Evolutionary conservation across 2,329 filamentous ascomycete genomes (phyloP).

Genomic region (Xylaria sp.): DNA sequence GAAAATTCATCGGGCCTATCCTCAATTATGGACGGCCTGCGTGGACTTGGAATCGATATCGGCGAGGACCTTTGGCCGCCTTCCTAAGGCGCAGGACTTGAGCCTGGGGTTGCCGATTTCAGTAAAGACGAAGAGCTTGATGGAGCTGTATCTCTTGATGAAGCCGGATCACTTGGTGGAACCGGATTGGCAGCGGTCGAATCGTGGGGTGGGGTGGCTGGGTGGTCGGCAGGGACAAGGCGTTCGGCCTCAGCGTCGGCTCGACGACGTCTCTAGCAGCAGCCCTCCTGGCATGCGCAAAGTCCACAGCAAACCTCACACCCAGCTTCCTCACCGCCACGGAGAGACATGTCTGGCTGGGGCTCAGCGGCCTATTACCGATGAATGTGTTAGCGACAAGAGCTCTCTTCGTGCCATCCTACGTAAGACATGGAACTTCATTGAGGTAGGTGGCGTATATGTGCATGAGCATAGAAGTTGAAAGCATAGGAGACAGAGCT

Average conservation of each 20-base stretch:
- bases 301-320: conserved; percentile 60
- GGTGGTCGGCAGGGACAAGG: neutral
- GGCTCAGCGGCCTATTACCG: conserved; percentile 52
- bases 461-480: neutral
- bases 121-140: neutral
- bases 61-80: neutral
- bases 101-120: neutral
- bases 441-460: neutral
- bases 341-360: conserved; percentile 56
- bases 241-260: neutral
- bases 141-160: neutral
- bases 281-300: conserved; percentile 57
- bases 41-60: neutral
- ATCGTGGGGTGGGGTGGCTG: neutral
- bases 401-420: neutral
- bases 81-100: neutral
- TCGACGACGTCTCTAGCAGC: conserved; percentile 52
- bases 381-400: conserved; percentile 19
- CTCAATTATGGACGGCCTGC: too few species aligned
- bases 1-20: too few species aligned
- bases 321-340: conserved; percentile 59
- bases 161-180: neutral
- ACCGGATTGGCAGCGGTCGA: neutral
- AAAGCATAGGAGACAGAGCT: neutral
- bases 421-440: neutral